Conservation (phyloP, 208 protist species). For the Angomonas deanei region DNA sequence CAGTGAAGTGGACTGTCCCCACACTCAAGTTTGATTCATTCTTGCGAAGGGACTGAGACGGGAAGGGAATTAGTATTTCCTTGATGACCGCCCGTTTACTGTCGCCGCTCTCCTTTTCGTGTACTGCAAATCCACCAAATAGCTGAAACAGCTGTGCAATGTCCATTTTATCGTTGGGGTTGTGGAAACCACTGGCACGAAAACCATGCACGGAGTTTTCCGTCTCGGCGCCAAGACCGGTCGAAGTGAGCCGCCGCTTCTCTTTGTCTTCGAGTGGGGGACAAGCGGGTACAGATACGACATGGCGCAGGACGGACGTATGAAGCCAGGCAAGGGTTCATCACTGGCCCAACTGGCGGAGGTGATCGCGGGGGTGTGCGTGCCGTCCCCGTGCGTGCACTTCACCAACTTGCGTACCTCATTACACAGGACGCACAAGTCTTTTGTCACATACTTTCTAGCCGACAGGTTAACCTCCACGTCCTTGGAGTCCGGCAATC, state of each 20-base stretch:
- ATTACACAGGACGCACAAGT: slow-evolving; percentile 44
- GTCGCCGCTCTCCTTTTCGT: slow-evolving; percentile 15
- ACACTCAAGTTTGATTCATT: slow-evolving; percentile 29
- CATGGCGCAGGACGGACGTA: slow-evolving; percentile 17
- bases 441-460: slow-evolving; percentile 40
- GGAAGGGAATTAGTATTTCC: slow-evolving; percentile 69
- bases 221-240: slow-evolving; percentile 17
- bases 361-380: slow-evolving; percentile 35
- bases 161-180: slow-evolving; percentile 21
- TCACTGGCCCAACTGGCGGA: slow-evolving; percentile 56
- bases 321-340: slow-evolving; percentile 45
- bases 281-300: slow-evolving; percentile 51
- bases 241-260: slow-evolving; percentile 24
- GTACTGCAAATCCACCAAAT: slow-evolving; percentile 66
- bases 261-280: slow-evolving; percentile 32
- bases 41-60: slow-evolving; percentile 29
- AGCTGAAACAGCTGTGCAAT: slow-evolving; percentile 46
- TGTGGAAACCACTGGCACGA: background rate
- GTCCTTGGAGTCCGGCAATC: slow-evolving; percentile 20
- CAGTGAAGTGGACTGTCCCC: slow-evolving; percentile 44
- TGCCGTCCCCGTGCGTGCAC: slow-evolving; percentile 18
- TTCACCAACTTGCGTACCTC: slow-evolving; percentile 19
- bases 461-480: slow-evolving; percentile 41
- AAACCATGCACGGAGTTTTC: slow-evolving; percentile 4
- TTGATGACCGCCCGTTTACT: slow-evolving; percentile 7